Percentiles rank a stretch among this genome's conserved stretches.
These are phyloP conservation scores for Jamesozyma piceae DNA, from an alignment of 805 yeast species.

Conservation along the genomic window DNA sequence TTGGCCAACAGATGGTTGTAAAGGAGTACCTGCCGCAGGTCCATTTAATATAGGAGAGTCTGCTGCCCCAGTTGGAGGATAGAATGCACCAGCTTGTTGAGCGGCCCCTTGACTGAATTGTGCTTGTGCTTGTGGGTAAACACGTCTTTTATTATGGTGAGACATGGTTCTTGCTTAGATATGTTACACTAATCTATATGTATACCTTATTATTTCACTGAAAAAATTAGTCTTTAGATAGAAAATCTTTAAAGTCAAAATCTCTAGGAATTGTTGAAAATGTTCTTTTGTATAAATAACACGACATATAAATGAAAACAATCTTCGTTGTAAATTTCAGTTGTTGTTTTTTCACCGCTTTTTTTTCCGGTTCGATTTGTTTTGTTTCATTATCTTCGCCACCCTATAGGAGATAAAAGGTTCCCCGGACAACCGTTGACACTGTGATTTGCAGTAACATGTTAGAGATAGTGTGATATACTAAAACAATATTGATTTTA, in stretches of 20 bases:
- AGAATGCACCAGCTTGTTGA: not conserved
- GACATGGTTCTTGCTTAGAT: not conserved
- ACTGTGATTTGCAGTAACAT: too few species aligned
- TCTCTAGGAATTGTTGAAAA: too few species aligned
- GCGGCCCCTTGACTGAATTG: not conserved
- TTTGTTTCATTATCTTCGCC: not conserved
- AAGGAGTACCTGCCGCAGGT: not conserved
- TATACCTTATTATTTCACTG: not conserved
- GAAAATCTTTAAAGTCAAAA: too few species aligned
- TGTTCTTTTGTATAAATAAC: too few species aligned
- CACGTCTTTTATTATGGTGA: slow-evolving; percentile 34
- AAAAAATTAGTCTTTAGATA: too few species aligned
- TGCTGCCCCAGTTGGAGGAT: not conserved
- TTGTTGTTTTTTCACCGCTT: not conserved
- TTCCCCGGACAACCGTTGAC: not conserved
- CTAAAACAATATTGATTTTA: too few species aligned
- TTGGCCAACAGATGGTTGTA: not conserved
- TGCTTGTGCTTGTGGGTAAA: slow-evolving; percentile 39
- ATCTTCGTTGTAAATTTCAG: not conserved
- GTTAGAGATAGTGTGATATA: too few species aligned
- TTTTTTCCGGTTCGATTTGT: not conserved
- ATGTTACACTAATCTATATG: not conserved
- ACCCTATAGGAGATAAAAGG: not conserved
- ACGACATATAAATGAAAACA: not conserved
- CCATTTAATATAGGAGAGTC: not conserved